Conservation (phyloP, 345 rosid species). For the Turnera subulata region DNA sequence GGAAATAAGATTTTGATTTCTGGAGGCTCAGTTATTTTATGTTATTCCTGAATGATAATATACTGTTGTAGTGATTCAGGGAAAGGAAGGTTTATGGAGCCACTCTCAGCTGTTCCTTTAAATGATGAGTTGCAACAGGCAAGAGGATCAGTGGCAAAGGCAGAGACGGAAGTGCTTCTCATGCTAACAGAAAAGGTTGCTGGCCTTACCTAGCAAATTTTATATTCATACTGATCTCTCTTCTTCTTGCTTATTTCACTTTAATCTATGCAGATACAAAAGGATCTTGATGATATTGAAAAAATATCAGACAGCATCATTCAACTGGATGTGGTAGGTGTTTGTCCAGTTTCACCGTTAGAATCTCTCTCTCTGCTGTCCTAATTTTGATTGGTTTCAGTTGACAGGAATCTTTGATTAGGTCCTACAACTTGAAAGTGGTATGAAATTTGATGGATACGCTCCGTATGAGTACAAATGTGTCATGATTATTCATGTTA, state of each 20-base stretch:
- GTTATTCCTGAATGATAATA: slow-evolving; percentile 33
- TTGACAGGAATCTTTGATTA: background rate
- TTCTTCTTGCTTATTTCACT: slow-evolving; percentile 18
- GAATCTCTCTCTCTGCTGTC: slow-evolving; percentile 3
- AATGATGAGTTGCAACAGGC: slow-evolving; percentile 84
- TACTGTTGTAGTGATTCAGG: slow-evolving; percentile 74
- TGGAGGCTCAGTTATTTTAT: slow-evolving; percentile 6
- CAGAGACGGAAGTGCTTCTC: slow-evolving; percentile 74
- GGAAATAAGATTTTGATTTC: slow-evolving; percentile 7
- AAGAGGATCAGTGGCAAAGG: slow-evolving; percentile 63
- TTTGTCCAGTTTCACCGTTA: slow-evolving; percentile 2
- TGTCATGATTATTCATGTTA: background rate
- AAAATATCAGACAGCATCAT: slow-evolving; percentile 41
- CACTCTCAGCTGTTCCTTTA: slow-evolving; percentile 70
- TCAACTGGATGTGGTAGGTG: slow-evolving; percentile 68
- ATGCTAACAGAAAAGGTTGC: slow-evolving; percentile 74
- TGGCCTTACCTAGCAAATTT: slow-evolving; percentile 17
- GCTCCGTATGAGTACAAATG: background rate
- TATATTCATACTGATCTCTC: background rate
- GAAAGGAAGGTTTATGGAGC: slow-evolving; percentile 64
- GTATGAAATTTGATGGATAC: background rate
- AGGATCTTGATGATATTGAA: slow-evolving; percentile 58
- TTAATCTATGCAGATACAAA: slow-evolving; percentile 51
- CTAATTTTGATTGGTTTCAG: background rate
- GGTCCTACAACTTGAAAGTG: background rate